A percentile compares a stretch with the other conserved stretches of the same genome.
Evolutionary conservation across 805 yeast species (phyloP).

Genomic region (Kregervanrija delftensis): DNA sequence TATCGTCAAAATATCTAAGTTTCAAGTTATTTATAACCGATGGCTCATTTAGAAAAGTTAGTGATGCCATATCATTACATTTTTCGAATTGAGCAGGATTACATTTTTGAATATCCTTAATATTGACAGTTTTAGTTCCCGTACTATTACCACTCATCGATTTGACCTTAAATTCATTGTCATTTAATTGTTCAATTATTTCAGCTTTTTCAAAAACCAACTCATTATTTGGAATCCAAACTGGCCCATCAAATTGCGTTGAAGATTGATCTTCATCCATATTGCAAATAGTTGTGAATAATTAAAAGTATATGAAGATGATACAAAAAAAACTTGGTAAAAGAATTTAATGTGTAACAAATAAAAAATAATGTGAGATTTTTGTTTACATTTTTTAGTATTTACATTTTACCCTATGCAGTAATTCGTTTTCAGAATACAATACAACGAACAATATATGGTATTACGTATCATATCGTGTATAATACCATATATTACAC

Average conservation of each 20-base stretch:
- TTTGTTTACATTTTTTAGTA: too few relatives aligned
- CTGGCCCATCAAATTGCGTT: constrained; percentile 40
- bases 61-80: constrained; percentile 91
- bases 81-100: constrained; percentile 88
- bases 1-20: constrained; percentile 67
- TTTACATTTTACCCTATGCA: too few relatives aligned
- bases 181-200: constrained; percentile 36
- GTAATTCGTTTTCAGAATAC: too few relatives aligned
- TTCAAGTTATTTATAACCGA: constrained; percentile 84
- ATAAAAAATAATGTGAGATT: too few relatives aligned
- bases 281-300: too few relatives aligned
- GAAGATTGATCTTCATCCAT: too few relatives aligned
- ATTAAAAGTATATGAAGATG: too few relatives aligned
- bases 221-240: constrained; percentile 68
- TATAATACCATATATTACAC: too few relatives aligned
- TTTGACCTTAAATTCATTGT: constrained; percentile 29
- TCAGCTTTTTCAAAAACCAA: constrained; percentile 56
- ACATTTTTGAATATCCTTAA: constrained; percentile 50
- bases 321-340: too few relatives aligned
- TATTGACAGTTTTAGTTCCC: constrained; percentile 26
- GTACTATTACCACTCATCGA: constrained; percentile 12
- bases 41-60: constrained; percentile 91
- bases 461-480: too few relatives aligned
- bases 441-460: too few relatives aligned
- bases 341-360: too few relatives aligned